A percentile compares a stretch with the other conserved stretches of the same genome.
Conservation (phyloP, 106 monocot genomes). For the Dioscorea alata region DNA sequence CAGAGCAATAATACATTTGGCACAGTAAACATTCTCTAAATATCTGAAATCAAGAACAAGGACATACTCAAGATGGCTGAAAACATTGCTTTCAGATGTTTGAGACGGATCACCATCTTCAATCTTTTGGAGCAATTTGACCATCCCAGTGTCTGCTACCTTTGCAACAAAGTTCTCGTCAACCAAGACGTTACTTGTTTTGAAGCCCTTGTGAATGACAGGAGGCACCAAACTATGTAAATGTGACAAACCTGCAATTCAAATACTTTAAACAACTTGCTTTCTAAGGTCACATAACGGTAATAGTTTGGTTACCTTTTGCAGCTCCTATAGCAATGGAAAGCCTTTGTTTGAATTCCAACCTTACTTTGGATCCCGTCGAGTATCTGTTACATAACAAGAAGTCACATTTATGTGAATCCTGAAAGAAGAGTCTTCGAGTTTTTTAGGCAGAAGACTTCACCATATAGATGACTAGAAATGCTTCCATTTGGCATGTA, state of each 20-base stretch:
- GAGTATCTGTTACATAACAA: conserved; percentile 19
- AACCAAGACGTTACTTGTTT: conserved; percentile 71
- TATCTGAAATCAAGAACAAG: background rate
- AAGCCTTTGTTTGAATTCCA: conserved; percentile 78
- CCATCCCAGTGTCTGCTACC: conserved; percentile 64
- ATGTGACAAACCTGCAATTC: conserved; percentile 46
- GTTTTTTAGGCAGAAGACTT: background rate
- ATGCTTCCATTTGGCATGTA: conserved; percentile 75
- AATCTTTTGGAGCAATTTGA: conserved; percentile 30
- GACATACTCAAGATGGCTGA: conserved; percentile 52
- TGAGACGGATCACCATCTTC: conserved; percentile 30
- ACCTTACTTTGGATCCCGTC: conserved; percentile 24
- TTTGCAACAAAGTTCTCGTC: conserved; percentile 83
- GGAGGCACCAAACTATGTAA: conserved; percentile 51
- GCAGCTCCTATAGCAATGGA: conserved; percentile 67
- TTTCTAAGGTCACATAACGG: background rate
- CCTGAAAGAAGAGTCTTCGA: background rate
- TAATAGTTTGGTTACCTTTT: conserved; percentile 36
- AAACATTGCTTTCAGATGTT: conserved; percentile 17
- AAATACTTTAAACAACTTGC: background rate
- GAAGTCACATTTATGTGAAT: background rate
- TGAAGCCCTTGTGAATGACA: conserved; percentile 53
- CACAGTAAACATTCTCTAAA: too few species aligned
- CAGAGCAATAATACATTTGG: too few species aligned
- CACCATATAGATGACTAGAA: conserved; percentile 63